phyloP scores from a whole-genome alignment of 164 flowering plant genomes.

The Vitis riparia region DNA sequence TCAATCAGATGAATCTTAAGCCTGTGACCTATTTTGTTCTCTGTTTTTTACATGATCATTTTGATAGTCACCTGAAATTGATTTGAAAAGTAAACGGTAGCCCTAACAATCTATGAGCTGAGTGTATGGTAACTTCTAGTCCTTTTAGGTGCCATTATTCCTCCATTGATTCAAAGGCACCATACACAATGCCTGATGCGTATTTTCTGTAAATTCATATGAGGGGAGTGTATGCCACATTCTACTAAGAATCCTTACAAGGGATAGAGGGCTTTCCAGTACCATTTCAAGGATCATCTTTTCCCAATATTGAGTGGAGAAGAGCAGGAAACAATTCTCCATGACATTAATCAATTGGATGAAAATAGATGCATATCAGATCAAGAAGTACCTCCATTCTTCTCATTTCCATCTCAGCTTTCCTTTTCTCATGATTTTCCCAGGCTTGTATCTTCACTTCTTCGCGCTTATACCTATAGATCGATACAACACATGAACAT shows the following conservation, averaged over 20 bases:
- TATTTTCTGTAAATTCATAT: too few species aligned
- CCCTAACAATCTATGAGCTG: too few species aligned
- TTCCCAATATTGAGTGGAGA: not conserved
- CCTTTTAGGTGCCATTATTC: too few species aligned
- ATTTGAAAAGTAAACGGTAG: too few species aligned
- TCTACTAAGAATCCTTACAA: not conserved
- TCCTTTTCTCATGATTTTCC: conserved; percentile 94
- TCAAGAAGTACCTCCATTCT: conserved; percentile 75
- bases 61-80: too few species aligned
- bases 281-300: not conserved
- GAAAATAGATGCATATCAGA: not conserved
- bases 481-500: not conserved
- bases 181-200: too few species aligned
- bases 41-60: too few species aligned
- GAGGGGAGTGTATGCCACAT: not conserved
- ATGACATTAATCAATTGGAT: not conserved
- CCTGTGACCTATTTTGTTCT: too few species aligned
- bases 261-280: not conserved
- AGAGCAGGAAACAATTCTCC: not conserved
- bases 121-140: too few species aligned
- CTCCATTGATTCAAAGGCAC: too few species aligned
- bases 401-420: conserved; percentile 89
- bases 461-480: conserved; percentile 82
- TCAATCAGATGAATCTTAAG: too few species aligned
- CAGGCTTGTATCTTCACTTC: conserved; percentile 95